Conservation (phyloP, 129 eudicot genomes). For the Pseudognaphalium luteoalbum region DNA sequence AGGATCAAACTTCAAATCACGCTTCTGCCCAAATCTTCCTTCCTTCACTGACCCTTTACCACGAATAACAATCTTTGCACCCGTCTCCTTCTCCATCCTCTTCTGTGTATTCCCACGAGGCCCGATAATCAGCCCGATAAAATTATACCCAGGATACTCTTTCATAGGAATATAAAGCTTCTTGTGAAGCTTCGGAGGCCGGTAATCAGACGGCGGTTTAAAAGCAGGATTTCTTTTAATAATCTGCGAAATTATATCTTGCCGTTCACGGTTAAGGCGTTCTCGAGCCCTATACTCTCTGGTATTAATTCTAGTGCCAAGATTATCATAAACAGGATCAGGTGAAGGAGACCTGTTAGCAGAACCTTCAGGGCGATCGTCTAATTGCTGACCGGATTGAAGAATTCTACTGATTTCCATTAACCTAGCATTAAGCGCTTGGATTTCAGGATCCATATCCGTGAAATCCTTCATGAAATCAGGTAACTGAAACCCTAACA, state of each 20-base stretch:
- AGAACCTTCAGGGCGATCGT: slow-evolving; percentile 84
- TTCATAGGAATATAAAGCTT: slow-evolving; percentile 86
- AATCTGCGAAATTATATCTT: slow-evolving; percentile 77
- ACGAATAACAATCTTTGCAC: slow-evolving; percentile 86
- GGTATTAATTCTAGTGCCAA: slow-evolving; percentile 84
- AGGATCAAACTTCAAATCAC: slow-evolving; percentile 72
- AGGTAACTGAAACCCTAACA: slow-evolving; percentile 57
- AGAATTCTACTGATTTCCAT: slow-evolving; percentile 77
- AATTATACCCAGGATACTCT: slow-evolving; percentile 87
- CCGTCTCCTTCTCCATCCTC: slow-evolving; percentile 93
- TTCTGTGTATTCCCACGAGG: slow-evolving; percentile 96
- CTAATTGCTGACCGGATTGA: slow-evolving; percentile 66
- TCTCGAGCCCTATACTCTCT: slow-evolving; percentile 89
- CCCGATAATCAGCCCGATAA: slow-evolving; percentile 85
- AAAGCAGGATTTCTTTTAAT: slow-evolving; percentile 74
- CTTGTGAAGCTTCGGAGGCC: slow-evolving; percentile 86
- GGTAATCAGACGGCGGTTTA: slow-evolving; percentile 92
- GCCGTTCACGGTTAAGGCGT: slow-evolving; percentile 73
- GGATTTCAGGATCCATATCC: slow-evolving; percentile 81
- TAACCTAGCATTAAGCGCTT: slow-evolving; percentile 71
- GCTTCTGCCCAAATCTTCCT: slow-evolving; percentile 76
- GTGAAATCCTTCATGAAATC: slow-evolving; percentile 89
- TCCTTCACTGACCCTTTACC: slow-evolving; percentile 89
- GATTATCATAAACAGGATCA: slow-evolving; percentile 79
- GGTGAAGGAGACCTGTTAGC: slow-evolving; percentile 79